Conservation (phyloP, 371 early-diverging fungal genomes). For the Circinella minor region DNA sequence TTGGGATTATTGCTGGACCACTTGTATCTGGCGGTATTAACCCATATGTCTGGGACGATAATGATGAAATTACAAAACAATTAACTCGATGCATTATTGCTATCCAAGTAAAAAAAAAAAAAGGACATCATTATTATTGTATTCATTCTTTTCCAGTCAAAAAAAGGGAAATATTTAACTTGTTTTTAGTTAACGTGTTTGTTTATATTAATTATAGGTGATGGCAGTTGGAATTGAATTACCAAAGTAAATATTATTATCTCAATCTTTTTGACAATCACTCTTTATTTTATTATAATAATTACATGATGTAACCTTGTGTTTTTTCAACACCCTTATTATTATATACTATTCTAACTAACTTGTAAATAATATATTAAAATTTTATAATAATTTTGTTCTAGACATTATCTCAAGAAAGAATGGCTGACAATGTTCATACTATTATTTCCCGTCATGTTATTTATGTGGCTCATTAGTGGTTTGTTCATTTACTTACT, state of each 20-base stretch:
- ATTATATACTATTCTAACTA: too few relatives aligned
- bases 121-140: not conserved
- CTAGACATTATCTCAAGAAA: constrained; percentile 54
- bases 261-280: not conserved
- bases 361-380: too few relatives aligned
- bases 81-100: constrained; percentile 82
- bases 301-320: too few relatives aligned
- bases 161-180: too few relatives aligned
- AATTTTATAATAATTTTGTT: not conserved
- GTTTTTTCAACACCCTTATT: too few relatives aligned
- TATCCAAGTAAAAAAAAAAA: constrained; percentile 59
- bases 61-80: constrained; percentile 67
- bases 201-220: constrained; percentile 47
- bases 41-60: constrained; percentile 59
- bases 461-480: constrained; percentile 86
- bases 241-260: constrained; percentile 63
- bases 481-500: constrained; percentile 69
- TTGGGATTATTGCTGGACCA: constrained; percentile 93
- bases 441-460: constrained; percentile 86
- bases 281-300: too few relatives aligned
- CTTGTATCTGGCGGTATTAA: constrained; percentile 66
- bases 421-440: constrained; percentile 73
- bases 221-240: constrained; percentile 89
- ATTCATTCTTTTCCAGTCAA: not conserved
- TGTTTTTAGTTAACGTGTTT: not conserved